A percentile compares a stretch with the other conserved stretches of the same genome.
Conservation (phyloP, 139 green algal species). For the Chlamydomonas urium region DNA sequence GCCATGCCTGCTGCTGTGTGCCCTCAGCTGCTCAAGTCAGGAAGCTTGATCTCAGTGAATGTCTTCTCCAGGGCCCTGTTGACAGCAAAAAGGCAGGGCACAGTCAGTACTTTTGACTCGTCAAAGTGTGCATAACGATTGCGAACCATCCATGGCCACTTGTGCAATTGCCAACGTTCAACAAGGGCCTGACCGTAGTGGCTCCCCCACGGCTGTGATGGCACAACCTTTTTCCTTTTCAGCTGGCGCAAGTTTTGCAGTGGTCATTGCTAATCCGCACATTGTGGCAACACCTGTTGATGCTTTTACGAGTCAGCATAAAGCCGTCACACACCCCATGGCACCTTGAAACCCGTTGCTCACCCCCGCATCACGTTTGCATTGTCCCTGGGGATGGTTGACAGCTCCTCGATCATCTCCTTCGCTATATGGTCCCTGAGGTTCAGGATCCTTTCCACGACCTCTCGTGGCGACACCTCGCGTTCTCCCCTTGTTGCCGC, state of each 20-base stretch:
- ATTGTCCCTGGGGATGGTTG: conserved; percentile 20
- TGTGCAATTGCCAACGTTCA: background rate
- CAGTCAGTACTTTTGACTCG: too few species aligned
- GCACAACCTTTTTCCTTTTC: background rate
- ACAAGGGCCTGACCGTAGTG: too few species aligned
- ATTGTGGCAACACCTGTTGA: too few species aligned
- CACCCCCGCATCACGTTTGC: conserved; percentile 18
- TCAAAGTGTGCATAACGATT: background rate
- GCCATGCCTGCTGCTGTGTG: too few species aligned
- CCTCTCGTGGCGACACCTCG: conserved; percentile 25
- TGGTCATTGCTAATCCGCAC: too few species aligned
- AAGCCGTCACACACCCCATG: background rate
- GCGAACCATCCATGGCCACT: background rate
- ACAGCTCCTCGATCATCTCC: conserved; percentile 33
- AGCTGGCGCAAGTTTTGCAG: too few species aligned
- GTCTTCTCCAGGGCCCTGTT: conserved; percentile 30
- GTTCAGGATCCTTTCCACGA: conserved; percentile 34
- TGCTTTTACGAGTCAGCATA: too few species aligned
- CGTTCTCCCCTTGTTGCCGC: conserved; percentile 18
- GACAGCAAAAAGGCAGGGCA: background rate
- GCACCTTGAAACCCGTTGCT: background rate
- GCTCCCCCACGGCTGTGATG: background rate
- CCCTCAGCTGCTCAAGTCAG: too few species aligned
- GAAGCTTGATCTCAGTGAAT: conserved; percentile 13
- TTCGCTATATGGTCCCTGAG: conserved; percentile 35